Base-by-base conservation (phyloP, 257 asterid species). In the Solanum chiquidenum region DNA sequence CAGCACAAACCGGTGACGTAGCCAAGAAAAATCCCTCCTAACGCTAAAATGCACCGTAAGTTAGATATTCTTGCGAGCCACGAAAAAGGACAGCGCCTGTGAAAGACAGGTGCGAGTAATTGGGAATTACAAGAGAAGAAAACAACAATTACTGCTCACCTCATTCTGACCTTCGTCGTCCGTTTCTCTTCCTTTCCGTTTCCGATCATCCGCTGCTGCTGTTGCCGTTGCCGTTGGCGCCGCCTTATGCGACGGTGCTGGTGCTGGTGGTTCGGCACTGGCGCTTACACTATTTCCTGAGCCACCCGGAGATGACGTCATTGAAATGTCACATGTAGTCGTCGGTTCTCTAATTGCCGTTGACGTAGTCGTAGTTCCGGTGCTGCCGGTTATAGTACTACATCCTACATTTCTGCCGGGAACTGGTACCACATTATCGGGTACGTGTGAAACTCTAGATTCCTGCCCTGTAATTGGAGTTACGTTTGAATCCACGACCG, bases 111-210 rank as follows among this genome's bases (percentile, higher is more conserved):
- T 49, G 85, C 69, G 7, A 49, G 40, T 82, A 29, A 49, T 49
- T 82, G 85, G 85, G 69, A 82, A 82, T 49, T 82, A 49, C 85
- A 49, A 12, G 87, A 9, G 33, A 58, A 9, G 13, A 35, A 40
- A 29, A 27, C 6, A 55, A 35, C 27, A 60, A 40, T 6, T 0
- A 25, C 29, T 52, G 87, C 91, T 92, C 62, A 96, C 99, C 96
- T 93, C 96, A 89, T 94, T 94, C 86, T 88, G 95, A 86, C 90
- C 89, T 68, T 94, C 87, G 69, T 95, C 96, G 40, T 94, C 97
- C 77, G 86, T 42, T 88, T 92, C 95, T 87, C 89, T 88, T 9
- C 91, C 92, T 86, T 94, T 95, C 38, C 98, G 94, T 86, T 96
- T 96, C 91, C 96, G 93, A 60, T 92, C 94, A 10, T 88, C 92